A percentile compares a stretch with the other conserved stretches of the same genome.
phyloP scores from a whole-genome alignment of 2,329 filamentous ascomycete species.

The Pestalotiopsis sp. region DNA sequence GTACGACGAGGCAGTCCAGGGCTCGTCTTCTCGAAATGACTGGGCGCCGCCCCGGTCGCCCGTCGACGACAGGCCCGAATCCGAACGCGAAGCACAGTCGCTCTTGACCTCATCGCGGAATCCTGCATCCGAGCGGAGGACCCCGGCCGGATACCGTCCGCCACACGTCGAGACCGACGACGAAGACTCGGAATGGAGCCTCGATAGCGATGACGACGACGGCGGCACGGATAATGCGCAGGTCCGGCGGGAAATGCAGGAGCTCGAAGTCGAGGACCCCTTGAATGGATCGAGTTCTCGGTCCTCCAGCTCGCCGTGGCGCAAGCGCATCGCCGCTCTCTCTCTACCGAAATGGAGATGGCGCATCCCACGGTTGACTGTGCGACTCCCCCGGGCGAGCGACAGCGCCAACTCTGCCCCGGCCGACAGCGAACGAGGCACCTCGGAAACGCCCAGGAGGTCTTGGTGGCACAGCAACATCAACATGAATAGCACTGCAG shows the following conservation, averaged over 20 bases:
- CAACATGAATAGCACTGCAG: constrained; percentile 46
- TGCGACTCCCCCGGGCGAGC: constrained; percentile 47
- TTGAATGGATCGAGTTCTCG: constrained; percentile 36
- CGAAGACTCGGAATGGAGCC: constrained; percentile 52
- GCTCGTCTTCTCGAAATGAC: constrained; percentile 51
- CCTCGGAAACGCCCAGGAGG: constrained; percentile 25
- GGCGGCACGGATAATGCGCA: constrained; percentile 60
- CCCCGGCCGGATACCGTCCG: constrained; percentile 67
- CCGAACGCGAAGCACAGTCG: constrained; percentile 77
- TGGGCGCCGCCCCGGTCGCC: constrained; percentile 63
- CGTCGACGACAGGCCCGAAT: constrained; percentile 63
- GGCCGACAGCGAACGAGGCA: constrained; percentile 18
- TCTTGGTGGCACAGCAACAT: constrained; percentile 38
- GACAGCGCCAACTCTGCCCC: constrained; percentile 27
- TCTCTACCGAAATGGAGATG: constrained; percentile 59
- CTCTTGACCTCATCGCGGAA: constrained; percentile 62
- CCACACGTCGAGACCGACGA: constrained; percentile 72
- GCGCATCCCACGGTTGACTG: constrained; percentile 52
- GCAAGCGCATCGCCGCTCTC: constrained; percentile 56
- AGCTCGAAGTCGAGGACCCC: constrained; percentile 84
- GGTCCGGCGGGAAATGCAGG: constrained; percentile 80
- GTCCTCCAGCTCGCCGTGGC: constrained; percentile 42
- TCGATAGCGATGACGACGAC: constrained; percentile 36
- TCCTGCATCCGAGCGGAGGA: constrained; percentile 43
- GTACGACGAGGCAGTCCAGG: constrained; percentile 79